These are phyloP conservation scores for Nemania serpens DNA, from an alignment of 2,329 filamentous ascomycete species.

Conservation along the genomic window DNA sequence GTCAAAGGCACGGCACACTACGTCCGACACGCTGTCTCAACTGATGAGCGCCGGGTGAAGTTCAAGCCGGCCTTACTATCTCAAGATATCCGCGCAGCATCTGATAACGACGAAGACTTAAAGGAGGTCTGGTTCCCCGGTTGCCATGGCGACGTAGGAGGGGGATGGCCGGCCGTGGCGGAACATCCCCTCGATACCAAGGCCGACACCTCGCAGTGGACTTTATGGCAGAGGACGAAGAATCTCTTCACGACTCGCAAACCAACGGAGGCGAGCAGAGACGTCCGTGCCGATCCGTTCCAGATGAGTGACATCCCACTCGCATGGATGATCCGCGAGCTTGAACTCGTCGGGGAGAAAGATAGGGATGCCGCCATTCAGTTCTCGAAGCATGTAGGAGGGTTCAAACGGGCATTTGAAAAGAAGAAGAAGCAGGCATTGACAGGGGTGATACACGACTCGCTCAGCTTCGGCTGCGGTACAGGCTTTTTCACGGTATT, in stretches of 20 bases:
- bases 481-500: slow-evolving; percentile 46
- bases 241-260: slow-evolving; percentile 45
- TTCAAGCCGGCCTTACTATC: slow-evolving; percentile 57
- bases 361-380: slow-evolving; percentile 42
- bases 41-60: slow-evolving; percentile 60
- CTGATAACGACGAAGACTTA: slow-evolving; percentile 45
- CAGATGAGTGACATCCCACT: slow-evolving; percentile 57
- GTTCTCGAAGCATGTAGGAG: slow-evolving; percentile 41
- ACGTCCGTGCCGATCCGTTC: slow-evolving; percentile 42
- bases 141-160: slow-evolving; percentile 58
- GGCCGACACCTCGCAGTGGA: slow-evolving; percentile 31
- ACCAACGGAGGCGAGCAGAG: slow-evolving; percentile 39
- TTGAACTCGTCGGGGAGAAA: slow-evolving; percentile 45
- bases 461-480: slow-evolving; percentile 45
- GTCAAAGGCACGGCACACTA: slow-evolving; percentile 49
- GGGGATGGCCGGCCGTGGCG: slow-evolving; percentile 51
- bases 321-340: slow-evolving; percentile 58
- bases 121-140: slow-evolving; percentile 62
- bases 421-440: slow-evolving; percentile 41
- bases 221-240: slow-evolving; percentile 43
- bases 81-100: slow-evolving; percentile 43
- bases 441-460: slow-evolving; percentile 46
- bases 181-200: slow-evolving; percentile 32
- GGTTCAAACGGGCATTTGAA: slow-evolving; percentile 43
- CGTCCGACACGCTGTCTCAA: slow-evolving; percentile 57